phyloP scores from a whole-genome alignment of 805 yeast genomes.

The Millerozyma acaciae region DNA sequence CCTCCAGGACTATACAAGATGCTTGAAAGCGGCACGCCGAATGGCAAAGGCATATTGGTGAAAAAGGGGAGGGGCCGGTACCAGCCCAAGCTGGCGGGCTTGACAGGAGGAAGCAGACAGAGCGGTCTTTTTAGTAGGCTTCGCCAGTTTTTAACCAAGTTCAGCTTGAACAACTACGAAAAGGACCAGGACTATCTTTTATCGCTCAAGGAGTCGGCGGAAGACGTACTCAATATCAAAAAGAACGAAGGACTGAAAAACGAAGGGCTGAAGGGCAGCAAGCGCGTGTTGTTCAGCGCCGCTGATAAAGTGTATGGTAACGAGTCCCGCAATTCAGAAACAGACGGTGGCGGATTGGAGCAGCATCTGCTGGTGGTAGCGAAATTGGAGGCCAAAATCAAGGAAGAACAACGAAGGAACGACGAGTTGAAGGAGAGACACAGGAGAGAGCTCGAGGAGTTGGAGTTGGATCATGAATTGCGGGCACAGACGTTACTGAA shows the following conservation, averaged over 20 bases:
- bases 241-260: constrained; percentile 6
- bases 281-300: no score
- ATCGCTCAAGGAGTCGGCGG: constrained; percentile 15
- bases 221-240: constrained; percentile 8
- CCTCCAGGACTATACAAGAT: constrained; percentile 11
- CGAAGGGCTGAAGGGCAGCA: constrained; percentile 1
- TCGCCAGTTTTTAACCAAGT: constrained; percentile 11
- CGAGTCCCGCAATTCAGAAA: no score
- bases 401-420: no score
- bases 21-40: constrained; percentile 6
- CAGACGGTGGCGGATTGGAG: no score
- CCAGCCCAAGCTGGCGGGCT: no score
- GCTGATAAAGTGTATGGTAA: no score
- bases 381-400: no score
- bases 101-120: no score
- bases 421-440: constrained; percentile 4
- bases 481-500: background rate
- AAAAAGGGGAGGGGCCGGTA: constrained; percentile 2
- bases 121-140: constrained; percentile 10
- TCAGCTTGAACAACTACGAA: constrained; percentile 11
- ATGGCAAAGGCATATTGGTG: background rate
- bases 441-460: background rate
- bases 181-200: constrained; percentile 12
- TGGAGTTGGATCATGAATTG: background rate
- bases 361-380: constrained; percentile 1